Percentiles rank a stretch among this genome's conserved stretches.
phyloP scores from a whole-genome alignment of 352 stramenopile species.

The Phytophthora ohioensis region DNA sequence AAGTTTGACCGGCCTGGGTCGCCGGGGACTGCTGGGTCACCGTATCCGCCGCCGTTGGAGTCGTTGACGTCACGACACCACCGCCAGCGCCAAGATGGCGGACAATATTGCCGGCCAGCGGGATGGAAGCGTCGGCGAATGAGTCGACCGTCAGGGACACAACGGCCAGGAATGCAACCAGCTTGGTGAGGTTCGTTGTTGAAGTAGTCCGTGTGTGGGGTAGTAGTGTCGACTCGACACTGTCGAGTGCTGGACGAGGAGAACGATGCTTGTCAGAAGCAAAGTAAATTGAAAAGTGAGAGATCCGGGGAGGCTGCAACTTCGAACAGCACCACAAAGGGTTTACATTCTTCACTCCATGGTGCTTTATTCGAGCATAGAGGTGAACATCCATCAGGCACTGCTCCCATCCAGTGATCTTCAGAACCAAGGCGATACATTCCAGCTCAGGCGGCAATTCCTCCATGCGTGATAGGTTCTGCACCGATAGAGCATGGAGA shows the following conservation, averaged over 20 bases:
- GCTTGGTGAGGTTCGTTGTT: conserved; percentile 44
- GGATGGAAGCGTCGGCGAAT: conserved; percentile 32
- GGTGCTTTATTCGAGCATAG: conserved; percentile 20
- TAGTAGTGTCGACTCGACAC: conserved; percentile 2
- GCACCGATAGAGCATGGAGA: conserved; percentile 30
- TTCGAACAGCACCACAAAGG: conserved; percentile 21
- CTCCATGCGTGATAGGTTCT: conserved; percentile 27
- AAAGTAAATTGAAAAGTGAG: conserved; percentile 45
- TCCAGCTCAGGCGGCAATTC: conserved; percentile 4
- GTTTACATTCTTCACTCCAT: not conserved
- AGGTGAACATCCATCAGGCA: conserved; percentile 34
- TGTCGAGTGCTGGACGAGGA: conserved; percentile 12
- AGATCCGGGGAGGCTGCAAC: not conserved
- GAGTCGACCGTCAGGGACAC: conserved; percentile 27
- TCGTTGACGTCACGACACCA: conserved; percentile 21
- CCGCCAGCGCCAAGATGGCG: conserved; percentile 34
- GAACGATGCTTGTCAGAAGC: conserved; percentile 36
- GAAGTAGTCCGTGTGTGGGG: not conserved
- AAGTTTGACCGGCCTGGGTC: conserved; percentile 18
- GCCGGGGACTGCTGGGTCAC: conserved; percentile 18
- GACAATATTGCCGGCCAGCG: conserved; percentile 11
- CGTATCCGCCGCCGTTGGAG: conserved; percentile 11
- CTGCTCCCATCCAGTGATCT: conserved; percentile 24
- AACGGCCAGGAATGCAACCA: conserved; percentile 37
- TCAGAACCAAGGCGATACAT: conserved; percentile 22